Percentiles rank a stretch among this genome's conserved stretches.
phyloP scores from a whole-genome alignment of 345 rosid species.

The Brassica cretica region DNA sequence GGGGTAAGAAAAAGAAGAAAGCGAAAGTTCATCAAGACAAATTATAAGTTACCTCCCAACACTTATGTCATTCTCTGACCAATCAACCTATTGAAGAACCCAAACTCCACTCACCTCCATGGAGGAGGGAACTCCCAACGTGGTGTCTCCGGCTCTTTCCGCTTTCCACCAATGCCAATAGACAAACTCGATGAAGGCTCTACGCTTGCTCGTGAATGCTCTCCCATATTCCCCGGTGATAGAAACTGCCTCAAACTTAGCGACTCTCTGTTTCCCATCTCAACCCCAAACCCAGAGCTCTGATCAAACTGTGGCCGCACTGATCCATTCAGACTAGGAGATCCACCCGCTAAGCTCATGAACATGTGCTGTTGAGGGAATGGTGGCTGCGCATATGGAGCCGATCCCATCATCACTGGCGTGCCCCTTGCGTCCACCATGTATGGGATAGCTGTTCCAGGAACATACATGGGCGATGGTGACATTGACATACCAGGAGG shows the following conservation, averaged over 20 bases:
- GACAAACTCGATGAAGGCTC: constrained; percentile 63
- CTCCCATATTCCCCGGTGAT: constrained; percentile 56
- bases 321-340: constrained; percentile 51
- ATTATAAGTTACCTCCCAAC: constrained; percentile 30
- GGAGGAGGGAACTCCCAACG: constrained; percentile 88
- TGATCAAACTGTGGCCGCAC: constrained; percentile 68
- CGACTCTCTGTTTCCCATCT: constrained; percentile 62
- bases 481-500: constrained; percentile 60
- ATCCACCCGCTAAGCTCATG: constrained; percentile 58
- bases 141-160: constrained; percentile 80
- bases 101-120: constrained; percentile 51
- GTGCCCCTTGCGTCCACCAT: constrained; percentile 69
- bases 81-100: constrained; percentile 24
- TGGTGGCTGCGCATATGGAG: constrained; percentile 48
- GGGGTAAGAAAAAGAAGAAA: background rate
- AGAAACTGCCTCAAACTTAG: constrained; percentile 60
- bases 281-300: constrained; percentile 61
- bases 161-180: constrained; percentile 55
- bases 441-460: constrained; percentile 65
- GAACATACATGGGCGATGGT: constrained; percentile 55
- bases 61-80: constrained; percentile 14
- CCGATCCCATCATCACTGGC: constrained; percentile 59
- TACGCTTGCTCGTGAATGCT: constrained; percentile 51
- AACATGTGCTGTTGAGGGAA: constrained; percentile 63
- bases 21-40: constrained; percentile 18